These are phyloP conservation scores for Solanum ossicruentum DNA, from an alignment of 257 asterid species.

Conservation along the genomic window DNA sequence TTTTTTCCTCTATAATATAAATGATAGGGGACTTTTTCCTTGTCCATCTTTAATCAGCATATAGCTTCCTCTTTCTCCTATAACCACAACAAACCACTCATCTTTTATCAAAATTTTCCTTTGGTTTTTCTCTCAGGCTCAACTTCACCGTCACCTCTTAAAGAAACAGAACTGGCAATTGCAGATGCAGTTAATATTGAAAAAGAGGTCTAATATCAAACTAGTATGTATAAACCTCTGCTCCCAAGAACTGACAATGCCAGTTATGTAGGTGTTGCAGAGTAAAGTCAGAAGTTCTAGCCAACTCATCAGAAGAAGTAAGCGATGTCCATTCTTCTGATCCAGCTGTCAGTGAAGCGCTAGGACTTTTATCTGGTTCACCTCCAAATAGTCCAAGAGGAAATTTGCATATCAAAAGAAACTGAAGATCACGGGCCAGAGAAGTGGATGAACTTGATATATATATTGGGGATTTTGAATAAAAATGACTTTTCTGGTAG, in stretches of 20 bases:
- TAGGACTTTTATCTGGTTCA: constrained; percentile 82
- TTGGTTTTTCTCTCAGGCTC: constrained; percentile 38
- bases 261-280: constrained; percentile 22
- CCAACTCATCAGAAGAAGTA: constrained; percentile 26
- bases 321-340: constrained; percentile 19
- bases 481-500: constrained; percentile 62
- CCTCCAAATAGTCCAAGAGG: constrained; percentile 81
- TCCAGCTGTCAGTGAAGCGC: constrained; percentile 57
- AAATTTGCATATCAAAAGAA: constrained; percentile 18
- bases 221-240: constrained; percentile 78
- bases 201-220: constrained; percentile 83
- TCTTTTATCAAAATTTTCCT: background rate
- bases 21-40: background rate
- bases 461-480: constrained; percentile 83
- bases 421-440: constrained; percentile 51
- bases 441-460: constrained; percentile 79
- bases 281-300: constrained; percentile 14
- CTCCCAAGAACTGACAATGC: constrained; percentile 61
- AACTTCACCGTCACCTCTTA: constrained; percentile 86
- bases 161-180: constrained; percentile 82
- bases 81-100: background rate
- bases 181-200: constrained; percentile 93
- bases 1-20: background rate
- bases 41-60: background rate
- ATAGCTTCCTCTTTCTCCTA: background rate